Conservation (phyloP, 768 basidiomycete genomes). For the Grammothele lineata region DNA sequence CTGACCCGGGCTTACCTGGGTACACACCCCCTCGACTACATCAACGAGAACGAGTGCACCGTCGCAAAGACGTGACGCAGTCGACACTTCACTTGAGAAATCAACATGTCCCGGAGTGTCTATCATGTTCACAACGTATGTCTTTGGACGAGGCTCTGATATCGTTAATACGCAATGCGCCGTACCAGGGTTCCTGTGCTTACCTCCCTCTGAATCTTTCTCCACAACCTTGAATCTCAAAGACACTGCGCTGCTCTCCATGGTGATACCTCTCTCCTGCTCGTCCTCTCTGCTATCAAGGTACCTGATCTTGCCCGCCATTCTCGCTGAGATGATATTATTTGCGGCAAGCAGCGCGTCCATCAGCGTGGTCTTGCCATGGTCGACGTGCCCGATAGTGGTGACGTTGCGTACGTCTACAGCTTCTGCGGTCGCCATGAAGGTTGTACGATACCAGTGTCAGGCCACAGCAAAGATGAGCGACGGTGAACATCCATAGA, state of each 20-base stretch:
- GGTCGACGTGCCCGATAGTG: constrained; percentile 88
- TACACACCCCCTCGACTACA: constrained; percentile 97
- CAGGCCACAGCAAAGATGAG: too few species aligned
- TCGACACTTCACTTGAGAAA: constrained; percentile 96
- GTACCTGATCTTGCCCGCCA: constrained; percentile 96
- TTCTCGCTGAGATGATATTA: constrained; percentile 90
- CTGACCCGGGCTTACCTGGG: constrained; percentile 80
- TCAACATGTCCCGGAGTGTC: constrained; percentile 99
- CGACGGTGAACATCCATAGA: too few species aligned
- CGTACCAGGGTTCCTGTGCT: constrained; percentile 22
- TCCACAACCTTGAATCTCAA: constrained; percentile 82
- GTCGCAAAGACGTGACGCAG: constrained; percentile 89
- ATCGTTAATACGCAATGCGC: constrained; percentile 27
- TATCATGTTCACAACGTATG: constrained; percentile 90
- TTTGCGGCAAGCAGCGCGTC: constrained; percentile 94
- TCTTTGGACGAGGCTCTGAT: constrained; percentile 46
- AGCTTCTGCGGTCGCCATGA: constrained; percentile 17
- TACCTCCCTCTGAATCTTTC: constrained; percentile 51
- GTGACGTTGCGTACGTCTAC: constrained; percentile 72
- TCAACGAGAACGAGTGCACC: constrained; percentile 95
- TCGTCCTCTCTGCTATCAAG: constrained; percentile 96
- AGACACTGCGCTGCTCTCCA: constrained; percentile 96
- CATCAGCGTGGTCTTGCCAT: constrained; percentile 95
- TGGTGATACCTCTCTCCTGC: constrained; percentile 96
- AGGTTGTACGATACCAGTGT: too few species aligned